Conservation (phyloP, 1,139 yeast genomes). For the Yamadazyma blattariae region DNA sequence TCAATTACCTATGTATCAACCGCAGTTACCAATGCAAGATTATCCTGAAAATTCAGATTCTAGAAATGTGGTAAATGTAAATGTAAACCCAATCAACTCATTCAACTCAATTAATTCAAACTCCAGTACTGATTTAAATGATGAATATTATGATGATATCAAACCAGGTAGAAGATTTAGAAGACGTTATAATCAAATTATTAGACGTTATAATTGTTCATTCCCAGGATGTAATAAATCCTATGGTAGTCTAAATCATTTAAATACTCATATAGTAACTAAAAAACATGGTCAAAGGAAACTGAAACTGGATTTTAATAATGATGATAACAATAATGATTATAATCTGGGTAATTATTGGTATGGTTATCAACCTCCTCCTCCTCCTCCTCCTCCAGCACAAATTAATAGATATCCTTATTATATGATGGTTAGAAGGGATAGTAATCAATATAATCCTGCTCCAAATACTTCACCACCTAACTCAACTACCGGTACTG, state of each 20-base stretch:
- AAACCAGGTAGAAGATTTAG: conserved; percentile 50
- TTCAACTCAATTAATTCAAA: no score
- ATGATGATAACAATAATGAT: conserved; percentile 18
- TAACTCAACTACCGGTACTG: no score
- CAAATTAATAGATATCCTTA: conserved; percentile 9
- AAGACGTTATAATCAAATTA: conserved; percentile 67
- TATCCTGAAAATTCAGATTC: no score
- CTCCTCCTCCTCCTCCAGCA: no score
- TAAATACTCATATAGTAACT: conserved; percentile 72
- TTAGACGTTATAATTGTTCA: conserved; percentile 62
- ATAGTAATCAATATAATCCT: no score
- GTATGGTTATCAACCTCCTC: conserved; percentile 22
- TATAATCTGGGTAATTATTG: conserved; percentile 25
- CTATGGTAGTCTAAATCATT: conserved; percentile 74
- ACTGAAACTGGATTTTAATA: conserved; percentile 61
- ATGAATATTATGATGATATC: conserved; percentile 17
- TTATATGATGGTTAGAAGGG: conserved; percentile 8
- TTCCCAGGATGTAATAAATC: conserved; percentile 63
- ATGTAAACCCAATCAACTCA: no score
- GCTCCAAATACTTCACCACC: no score
- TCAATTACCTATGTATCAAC: no score
- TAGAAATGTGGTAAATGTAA: no score
- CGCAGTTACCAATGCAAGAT: no score
- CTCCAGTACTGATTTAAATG: no score
- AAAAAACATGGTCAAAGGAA: conserved; percentile 73